Evolutionary conservation across 1,139 yeast genomes (phyloP), one percentile per base, ranked within the genome.

Genomic region (Suhomyces guaymorum): DNA sequence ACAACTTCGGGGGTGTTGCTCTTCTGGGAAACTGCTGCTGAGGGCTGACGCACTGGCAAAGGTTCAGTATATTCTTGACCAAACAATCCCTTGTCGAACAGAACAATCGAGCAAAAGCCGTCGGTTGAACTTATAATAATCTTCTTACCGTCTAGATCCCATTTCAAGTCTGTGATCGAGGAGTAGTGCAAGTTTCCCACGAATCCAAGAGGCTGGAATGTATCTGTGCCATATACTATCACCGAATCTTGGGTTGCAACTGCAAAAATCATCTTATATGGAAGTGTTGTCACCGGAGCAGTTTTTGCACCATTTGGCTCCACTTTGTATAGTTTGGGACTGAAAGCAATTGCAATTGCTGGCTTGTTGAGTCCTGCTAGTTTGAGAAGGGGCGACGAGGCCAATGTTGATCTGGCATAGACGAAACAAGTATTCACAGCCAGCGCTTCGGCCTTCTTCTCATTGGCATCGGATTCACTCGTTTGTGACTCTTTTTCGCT

Each of bases 181-280:
- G 94, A 82, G 54, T 89, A 89, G 56, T 92, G 98, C 35, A 92
- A 66, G 50, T 88, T 88, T 2, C 87, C 75, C 3, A 82, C 83
- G 19, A 78, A 65, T 6, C 92, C 94, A 24, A 92, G 53, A 1
- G 97, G 95, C 39, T 70, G 60, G 20, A 70, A 53, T 24, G 71
- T 69, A 43, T 79, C 84, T 0, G 97, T 90, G 46, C 88, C 95
- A 58, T 88, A 94, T 2, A 94, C 63, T 9, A 84, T 55, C 8
- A 92, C 82, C n/a, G 92, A 74, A 52, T 88, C 96, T 39, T 87
- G 89, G 0, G 97, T 90, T 0, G 97, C 97, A 18, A 94, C 83
- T 0, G 97, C 98, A 63, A 86, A 90, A 0, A 90, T 63, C 78
- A 92, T 76, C 40, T 87, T 75, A 52, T 92, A 89, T 0, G 86